Evolutionary conservation across 1,139 yeast species (phyloP), one percentile per base, ranked within the genome.

Genomic region (Ogataea hybrid): DNA sequence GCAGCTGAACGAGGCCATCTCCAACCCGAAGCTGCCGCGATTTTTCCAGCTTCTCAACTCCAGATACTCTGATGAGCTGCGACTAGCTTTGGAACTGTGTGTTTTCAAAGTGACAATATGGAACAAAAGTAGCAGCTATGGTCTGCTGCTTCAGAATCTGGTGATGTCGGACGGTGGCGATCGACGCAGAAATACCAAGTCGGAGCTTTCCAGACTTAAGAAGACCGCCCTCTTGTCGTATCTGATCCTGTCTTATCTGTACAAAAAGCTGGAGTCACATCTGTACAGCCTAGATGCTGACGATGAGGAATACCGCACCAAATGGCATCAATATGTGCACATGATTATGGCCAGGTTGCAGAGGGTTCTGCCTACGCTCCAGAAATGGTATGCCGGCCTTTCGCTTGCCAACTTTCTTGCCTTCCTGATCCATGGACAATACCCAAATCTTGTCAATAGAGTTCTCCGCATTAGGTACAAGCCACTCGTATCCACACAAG

Each of bases 51-150:
- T 62, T 57, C 51, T 78, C 63, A 74, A 69, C 67, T 59, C 82
- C 48, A 71, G 70, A 46, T 77, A 78, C 54, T 76, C 79, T 9
- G 73, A 77, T 25, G 78, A 84, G 50, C 69, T 85, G 60, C 64
- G 75, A 32, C 64, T 86, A 20, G 44, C 77, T 3, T 67, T 87
- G 15, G 77, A 79, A 45, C 61, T 82, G 25, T 48, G 80, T 0
- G 63, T 87, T 4, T 87, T 84, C 65, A 80, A 77, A 54, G 61
- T 79, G 35, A 86, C 95, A 0, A 69, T 84, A 1, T 84, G 90
- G 86, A 84, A 82, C 56, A 70, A 77, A 25, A 78, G 83, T 4
- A 75, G 90, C 3, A 79, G 89, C 0, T 88, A 87, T 59, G 96
- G 96, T 0, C 72, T 82, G 23, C 73, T 77, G 30, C 65, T 87